Evolutionary conservation across 257 asterid genomes (phyloP), one percentile per base, ranked within the genome.

Genomic region (Cruciata laevipes): DNA sequence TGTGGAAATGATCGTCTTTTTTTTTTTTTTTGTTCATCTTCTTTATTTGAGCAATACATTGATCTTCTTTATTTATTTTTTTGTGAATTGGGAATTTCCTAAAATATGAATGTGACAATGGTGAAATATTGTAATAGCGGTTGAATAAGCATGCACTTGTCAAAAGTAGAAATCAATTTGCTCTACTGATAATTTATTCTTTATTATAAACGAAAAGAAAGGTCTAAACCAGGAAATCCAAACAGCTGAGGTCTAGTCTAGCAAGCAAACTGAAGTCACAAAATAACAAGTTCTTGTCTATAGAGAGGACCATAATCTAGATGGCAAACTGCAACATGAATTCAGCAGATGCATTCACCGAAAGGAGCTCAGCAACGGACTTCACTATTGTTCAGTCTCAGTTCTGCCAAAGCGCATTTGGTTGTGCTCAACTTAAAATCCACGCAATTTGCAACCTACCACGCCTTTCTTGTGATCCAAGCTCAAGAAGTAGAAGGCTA

Each of bases 371-470:
- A 71, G 69, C 71, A 37, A 24, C 21, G 16, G 14, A 35, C 4
- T 6, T 18, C 18, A 25, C 9, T 7, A 13, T 32, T 7, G 13
- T 31, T 65, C 59, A 38, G 40, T 67, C 47, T 20, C 37, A n/a
- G 7, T 72, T 64, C 76, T 65, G 67, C 24, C 42, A 16, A 56
- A 17, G 13, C 6, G 64, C 47, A 64, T 10, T 7, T 17, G 35
- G 21, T 56, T 65, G 16, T 24, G 61, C 65, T 63, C 25, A 21
- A 1, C 57, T 53, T 66, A 8, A 37, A 37, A 37, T 37, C 42
- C 13, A 1, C 42, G 42, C 42, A 27, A 27, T 27, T 27, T 27
- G 1, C 30, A 11, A 12, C 13, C 42, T 7, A 7, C 1, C 11
- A 66, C 27, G 42, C 44, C 42, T 14, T 20, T 31, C 44, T 25